phyloP scores from a whole-genome alignment of 805 yeast genomes.

The Pichia pseudocactophila region DNA sequence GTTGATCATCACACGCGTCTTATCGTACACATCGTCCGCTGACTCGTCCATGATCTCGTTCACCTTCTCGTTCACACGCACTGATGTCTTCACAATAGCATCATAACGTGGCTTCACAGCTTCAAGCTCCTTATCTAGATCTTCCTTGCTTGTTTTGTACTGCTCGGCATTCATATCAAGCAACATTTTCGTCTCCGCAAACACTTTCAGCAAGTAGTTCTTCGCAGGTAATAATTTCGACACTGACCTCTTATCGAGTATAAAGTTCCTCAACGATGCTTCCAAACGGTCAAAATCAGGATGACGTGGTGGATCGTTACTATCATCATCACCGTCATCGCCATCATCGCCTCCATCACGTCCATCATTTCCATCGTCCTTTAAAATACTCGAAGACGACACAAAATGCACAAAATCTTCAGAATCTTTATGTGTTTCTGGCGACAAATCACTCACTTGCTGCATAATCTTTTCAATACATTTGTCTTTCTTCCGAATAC shows the following conservation, averaged over 20 bases:
- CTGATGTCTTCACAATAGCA: conserved; percentile 40
- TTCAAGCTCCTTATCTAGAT: conserved; percentile 40
- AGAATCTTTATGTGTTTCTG: conserved; percentile 83
- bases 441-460: conserved; percentile 79
- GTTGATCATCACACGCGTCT: conserved; percentile 46
- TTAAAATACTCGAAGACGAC: conserved; percentile 46
- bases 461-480: conserved; percentile 72
- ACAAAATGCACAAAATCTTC: conserved; percentile 92
- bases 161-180: conserved; percentile 55
- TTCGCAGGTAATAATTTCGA: conserved; percentile 91
- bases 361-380: conserved; percentile 18
- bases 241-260: conserved; percentile 78
- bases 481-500: conserved; percentile 68
- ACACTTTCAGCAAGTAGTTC: conserved; percentile 65
- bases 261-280: conserved; percentile 73
- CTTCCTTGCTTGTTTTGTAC: conserved; percentile 40
- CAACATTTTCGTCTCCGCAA: conserved; percentile 53
- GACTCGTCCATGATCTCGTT: conserved; percentile 56
- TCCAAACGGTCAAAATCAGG: conserved; percentile 81
- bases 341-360: conserved; percentile 16
- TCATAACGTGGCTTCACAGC: conserved; percentile 59
- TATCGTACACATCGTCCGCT: conserved; percentile 49
- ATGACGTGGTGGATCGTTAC: conserved; percentile 15
- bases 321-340: conserved; percentile 11
- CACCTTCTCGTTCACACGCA: conserved; percentile 46